A percentile compares a stretch with the other conserved stretches of the same genome.
These are phyloP conservation scores for Lyophyllum semitale DNA, from an alignment of 768 basidiomycete genomes.

Conservation along the genomic window DNA sequence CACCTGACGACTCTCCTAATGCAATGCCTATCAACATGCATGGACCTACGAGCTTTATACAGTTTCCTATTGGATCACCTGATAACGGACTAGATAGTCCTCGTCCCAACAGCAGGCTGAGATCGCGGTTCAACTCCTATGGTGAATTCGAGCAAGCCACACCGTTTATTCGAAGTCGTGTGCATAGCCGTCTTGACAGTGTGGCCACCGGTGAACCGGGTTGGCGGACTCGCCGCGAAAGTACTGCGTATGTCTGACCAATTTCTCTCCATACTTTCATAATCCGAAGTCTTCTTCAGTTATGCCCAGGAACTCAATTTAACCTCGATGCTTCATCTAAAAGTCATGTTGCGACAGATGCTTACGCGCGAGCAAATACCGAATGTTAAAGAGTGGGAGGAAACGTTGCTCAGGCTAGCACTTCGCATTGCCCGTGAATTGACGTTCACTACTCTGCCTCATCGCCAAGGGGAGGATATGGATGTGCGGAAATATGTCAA, in stretches of 20 bases:
- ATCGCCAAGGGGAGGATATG: slow-evolving; percentile 89
- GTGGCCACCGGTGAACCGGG: slow-evolving; percentile 61
- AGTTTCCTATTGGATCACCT: slow-evolving; percentile 80
- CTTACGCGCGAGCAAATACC: slow-evolving; percentile 81
- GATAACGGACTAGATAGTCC: slow-evolving; percentile 67
- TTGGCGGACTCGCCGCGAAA: slow-evolving; percentile 87
- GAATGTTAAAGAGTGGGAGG: slow-evolving; percentile 86
- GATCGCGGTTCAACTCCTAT: slow-evolving; percentile 71
- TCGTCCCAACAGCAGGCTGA: slow-evolving; percentile 44
- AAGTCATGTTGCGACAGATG: slow-evolving; percentile 90
- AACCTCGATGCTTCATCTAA: slow-evolving; percentile 86
- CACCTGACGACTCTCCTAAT: slow-evolving; percentile 59
- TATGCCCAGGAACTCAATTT: slow-evolving; percentile 84
- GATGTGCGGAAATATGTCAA: slow-evolving; percentile 95
- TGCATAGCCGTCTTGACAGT: slow-evolving; percentile 73
- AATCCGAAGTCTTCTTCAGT: slow-evolving; percentile 35
- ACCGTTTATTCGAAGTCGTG: slow-evolving; percentile 84
- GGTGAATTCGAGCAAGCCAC: slow-evolving; percentile 73
- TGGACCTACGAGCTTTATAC: slow-evolving; percentile 67
- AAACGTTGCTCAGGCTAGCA: slow-evolving; percentile 76
- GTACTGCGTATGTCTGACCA: slow-evolving; percentile 71
- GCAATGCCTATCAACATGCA: slow-evolving; percentile 53
- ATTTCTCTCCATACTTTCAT: not conserved
- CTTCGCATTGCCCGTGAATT: slow-evolving; percentile 85
- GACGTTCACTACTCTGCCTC: slow-evolving; percentile 68